Evolutionary conservation across 1,139 yeast genomes (phyloP).

Genomic region (Candida sojae): DNA sequence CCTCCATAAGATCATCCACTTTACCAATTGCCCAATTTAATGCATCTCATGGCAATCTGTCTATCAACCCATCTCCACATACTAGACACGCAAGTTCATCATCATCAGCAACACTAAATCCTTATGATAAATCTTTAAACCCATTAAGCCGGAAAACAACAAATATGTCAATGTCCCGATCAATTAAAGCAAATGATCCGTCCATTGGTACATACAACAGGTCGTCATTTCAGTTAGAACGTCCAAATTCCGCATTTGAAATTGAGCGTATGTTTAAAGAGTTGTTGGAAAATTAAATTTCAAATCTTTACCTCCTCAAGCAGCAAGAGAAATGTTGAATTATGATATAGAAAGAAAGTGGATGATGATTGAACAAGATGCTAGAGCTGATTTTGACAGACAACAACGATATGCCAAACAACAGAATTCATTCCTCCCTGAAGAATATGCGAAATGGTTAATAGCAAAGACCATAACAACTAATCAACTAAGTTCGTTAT

Average conservation of each 20-base stretch:
- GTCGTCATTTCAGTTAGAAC: slow-evolving; percentile 38
- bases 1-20: slow-evolving; percentile 1
- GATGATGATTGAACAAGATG: slow-evolving; percentile 89
- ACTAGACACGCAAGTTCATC: slow-evolving; percentile 31
- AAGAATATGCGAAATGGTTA: slow-evolving; percentile 73
- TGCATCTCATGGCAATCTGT: slow-evolving; percentile 13
- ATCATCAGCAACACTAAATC: slow-evolving; percentile 33
- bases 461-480: slow-evolving; percentile 70
- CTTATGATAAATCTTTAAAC: slow-evolving; percentile 30
- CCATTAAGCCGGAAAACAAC: slow-evolving; percentile 17
- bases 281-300: slow-evolving; percentile 81
- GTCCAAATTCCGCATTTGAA: slow-evolving; percentile 59
- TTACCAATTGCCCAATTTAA: not conserved
- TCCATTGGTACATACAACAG: slow-evolving; percentile 9
- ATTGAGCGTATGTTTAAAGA: slow-evolving; percentile 68
- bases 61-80: slow-evolving; percentile 36
- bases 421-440: slow-evolving; percentile 58
- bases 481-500: slow-evolving; percentile 75
- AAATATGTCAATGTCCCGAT: slow-evolving; percentile 32
- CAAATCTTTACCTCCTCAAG: slow-evolving; percentile 73
- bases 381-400: slow-evolving; percentile 71
- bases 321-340: slow-evolving; percentile 75
- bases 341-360: slow-evolving; percentile 83
- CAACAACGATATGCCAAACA: slow-evolving; percentile 43
- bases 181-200: slow-evolving; percentile 26